These are phyloP conservation scores for Phytophthora palmivora DNA, from an alignment of 352 stramenopile species.

Conservation along the genomic window DNA sequence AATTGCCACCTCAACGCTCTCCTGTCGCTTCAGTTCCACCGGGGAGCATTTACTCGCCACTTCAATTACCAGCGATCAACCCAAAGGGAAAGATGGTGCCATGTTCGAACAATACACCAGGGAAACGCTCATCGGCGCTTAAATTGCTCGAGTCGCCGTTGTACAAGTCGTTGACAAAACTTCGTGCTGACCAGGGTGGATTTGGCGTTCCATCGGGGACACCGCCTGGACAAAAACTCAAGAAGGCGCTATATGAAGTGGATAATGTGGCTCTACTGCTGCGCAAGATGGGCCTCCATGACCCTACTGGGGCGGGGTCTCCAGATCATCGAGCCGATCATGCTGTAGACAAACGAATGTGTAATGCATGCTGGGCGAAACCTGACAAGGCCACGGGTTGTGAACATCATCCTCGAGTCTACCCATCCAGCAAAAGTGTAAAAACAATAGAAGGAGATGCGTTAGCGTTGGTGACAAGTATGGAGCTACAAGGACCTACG, in stretches of 20 bases:
- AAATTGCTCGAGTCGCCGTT: slow-evolving; percentile 79
- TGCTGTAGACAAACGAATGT: slow-evolving; percentile 81
- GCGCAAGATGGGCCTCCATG: slow-evolving; percentile 72
- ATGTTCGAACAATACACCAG: slow-evolving; percentile 24
- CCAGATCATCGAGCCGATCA: slow-evolving; percentile 61
- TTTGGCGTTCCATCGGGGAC: slow-evolving; percentile 18
- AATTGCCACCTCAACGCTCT: slow-evolving; percentile 32
- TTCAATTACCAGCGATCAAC: slow-evolving; percentile 47
- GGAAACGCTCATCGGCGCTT: slow-evolving; percentile 33
- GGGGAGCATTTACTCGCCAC: slow-evolving; percentile 28
- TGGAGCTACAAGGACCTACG: slow-evolving; percentile 76
- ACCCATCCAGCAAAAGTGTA: slow-evolving; percentile 36
- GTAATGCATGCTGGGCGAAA: slow-evolving; percentile 77
- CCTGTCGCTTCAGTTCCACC: slow-evolving; percentile 27
- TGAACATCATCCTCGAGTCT: slow-evolving; percentile 60
- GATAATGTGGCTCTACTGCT: slow-evolving; percentile 77
- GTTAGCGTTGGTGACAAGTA: slow-evolving; percentile 23
- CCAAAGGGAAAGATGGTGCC: slow-evolving; percentile 25
- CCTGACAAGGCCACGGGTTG: slow-evolving; percentile 69
- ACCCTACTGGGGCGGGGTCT: slow-evolving; percentile 33
- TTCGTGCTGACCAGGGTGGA: slow-evolving; percentile 45
- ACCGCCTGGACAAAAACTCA: slow-evolving; percentile 43
- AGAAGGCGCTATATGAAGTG: slow-evolving; percentile 70
- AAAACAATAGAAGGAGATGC: slow-evolving; percentile 32
- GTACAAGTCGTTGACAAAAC: slow-evolving; percentile 76